These are phyloP conservation scores for Paramecium caudatum DNA, from an alignment of 73 alveolate species.

Conservation along the genomic window DNA sequence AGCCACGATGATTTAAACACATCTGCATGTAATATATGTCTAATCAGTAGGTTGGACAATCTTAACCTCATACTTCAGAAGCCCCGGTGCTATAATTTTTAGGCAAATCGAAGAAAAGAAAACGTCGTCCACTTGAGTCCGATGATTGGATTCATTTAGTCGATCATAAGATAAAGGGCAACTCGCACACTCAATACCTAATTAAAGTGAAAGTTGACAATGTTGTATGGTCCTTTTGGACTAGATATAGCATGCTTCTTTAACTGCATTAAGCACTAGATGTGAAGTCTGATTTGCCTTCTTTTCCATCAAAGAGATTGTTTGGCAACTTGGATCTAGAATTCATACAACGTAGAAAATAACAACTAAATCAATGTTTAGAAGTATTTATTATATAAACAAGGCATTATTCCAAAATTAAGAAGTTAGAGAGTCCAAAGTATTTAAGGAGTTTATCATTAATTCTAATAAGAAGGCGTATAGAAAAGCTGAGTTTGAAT, in stretches of 20 bases:
- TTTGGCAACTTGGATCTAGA: not conserved
- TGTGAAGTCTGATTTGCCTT: conserved; percentile 22
- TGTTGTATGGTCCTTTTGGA: conserved; percentile 53
- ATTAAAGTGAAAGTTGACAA: conserved; percentile 39
- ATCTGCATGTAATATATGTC: not conserved
- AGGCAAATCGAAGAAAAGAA: conserved; percentile 33
- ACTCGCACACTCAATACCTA: conserved; percentile 37
- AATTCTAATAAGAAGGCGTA: conserved; percentile 20
- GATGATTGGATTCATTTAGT: conserved; percentile 5
- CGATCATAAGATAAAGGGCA: conserved; percentile 37
- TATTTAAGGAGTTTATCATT: not conserved
- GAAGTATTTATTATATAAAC: not conserved
- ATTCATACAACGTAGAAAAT: conserved; percentile 13
- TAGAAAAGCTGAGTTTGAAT: conserved; percentile 35
- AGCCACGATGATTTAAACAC: not conserved
- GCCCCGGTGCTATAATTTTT: conserved; percentile 30
- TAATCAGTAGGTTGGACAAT: conserved; percentile 16
- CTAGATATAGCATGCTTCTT: conserved; percentile 37
- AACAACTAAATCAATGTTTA: not conserved
- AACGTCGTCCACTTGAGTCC: conserved; percentile 55
- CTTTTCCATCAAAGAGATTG: not conserved
- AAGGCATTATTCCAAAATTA: not conserved
- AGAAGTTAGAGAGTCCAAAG: conserved; percentile 2
- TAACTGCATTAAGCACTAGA: conserved; percentile 40
- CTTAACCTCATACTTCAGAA: conserved; percentile 48